Evolutionary conservation across 2,329 filamentous ascomycete genomes (phyloP).

Genomic region (Penicillium psychrosexuale): DNA sequence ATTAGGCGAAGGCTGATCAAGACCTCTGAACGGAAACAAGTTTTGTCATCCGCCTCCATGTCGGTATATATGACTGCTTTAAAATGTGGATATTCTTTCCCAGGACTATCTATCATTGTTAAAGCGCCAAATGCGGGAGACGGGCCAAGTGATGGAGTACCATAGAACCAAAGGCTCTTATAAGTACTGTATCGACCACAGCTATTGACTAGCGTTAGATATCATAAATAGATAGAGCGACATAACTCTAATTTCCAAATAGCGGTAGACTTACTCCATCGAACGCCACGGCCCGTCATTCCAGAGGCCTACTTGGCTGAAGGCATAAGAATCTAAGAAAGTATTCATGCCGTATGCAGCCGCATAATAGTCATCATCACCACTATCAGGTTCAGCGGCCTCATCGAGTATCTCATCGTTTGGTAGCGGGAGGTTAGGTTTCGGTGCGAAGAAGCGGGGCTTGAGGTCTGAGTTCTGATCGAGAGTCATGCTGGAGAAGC

Average conservation of each 20-base stretch:
- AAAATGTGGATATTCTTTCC: background rate
- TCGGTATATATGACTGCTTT: background rate
- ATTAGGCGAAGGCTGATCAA: background rate
- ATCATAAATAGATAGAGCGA: background rate
- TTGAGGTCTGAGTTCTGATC: background rate
- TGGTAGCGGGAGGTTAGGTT: background rate
- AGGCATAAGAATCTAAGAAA: background rate
- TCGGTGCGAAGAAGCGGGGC: background rate
- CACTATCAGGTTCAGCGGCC: background rate
- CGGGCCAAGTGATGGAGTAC: no score
- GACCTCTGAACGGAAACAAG: background rate
- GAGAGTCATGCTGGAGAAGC: background rate
- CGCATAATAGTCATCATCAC: no score
- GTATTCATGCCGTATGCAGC: fast-evolving
- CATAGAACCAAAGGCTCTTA: background rate
- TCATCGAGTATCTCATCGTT: background rate
- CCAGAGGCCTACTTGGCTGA: background rate
- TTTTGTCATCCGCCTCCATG: background rate
- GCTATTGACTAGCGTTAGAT: background rate
- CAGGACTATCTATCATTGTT: background rate
- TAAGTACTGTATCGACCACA: background rate
- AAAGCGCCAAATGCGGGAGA: background rate
- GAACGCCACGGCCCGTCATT: background rate
- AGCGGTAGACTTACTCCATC: background rate
- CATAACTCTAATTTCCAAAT: background rate